These are phyloP conservation scores for Penicillium expansum DNA, from an alignment of 2,329 filamentous ascomycete genomes.

Conservation along the genomic window DNA sequence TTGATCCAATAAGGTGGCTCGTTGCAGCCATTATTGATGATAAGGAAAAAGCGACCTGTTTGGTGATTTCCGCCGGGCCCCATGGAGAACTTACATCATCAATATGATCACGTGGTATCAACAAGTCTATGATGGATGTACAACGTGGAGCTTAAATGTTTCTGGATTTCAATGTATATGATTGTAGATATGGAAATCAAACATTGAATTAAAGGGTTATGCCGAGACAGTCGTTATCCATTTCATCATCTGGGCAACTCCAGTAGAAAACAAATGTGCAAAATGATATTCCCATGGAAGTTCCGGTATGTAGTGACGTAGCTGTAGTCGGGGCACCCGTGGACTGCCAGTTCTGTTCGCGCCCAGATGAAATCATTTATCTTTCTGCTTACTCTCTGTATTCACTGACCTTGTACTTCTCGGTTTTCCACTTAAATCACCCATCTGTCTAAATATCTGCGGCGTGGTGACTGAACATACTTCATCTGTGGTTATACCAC, in stretches of 20 bases:
- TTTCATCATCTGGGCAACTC: background rate
- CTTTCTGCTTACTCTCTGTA: background rate
- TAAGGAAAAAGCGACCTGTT: background rate
- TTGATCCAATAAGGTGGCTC: background rate
- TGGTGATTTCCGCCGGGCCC: background rate
- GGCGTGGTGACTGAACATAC: conserved; percentile 1
- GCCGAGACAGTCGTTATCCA: accelerated
- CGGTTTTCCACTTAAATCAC: too few relatives aligned
- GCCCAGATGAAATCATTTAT: background rate
- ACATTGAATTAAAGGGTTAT: too few relatives aligned
- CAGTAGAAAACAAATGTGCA: background rate
- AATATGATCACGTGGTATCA: background rate
- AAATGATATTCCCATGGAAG: background rate
- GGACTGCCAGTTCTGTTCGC: background rate
- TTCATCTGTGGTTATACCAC: background rate
- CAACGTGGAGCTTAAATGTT: background rate
- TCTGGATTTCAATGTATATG: background rate
- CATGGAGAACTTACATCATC: conserved; percentile 9
- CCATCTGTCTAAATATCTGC: background rate
- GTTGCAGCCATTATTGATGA: background rate
- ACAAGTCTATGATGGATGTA: background rate
- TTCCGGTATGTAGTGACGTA: conserved; percentile 8
- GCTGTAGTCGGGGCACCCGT: background rate
- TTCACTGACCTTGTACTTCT: background rate
- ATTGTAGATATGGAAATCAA: background rate